Evolutionary conservation across 352 stramenopile species (phyloP).

Genomic region (Phytopythium oedochilum): DNA sequence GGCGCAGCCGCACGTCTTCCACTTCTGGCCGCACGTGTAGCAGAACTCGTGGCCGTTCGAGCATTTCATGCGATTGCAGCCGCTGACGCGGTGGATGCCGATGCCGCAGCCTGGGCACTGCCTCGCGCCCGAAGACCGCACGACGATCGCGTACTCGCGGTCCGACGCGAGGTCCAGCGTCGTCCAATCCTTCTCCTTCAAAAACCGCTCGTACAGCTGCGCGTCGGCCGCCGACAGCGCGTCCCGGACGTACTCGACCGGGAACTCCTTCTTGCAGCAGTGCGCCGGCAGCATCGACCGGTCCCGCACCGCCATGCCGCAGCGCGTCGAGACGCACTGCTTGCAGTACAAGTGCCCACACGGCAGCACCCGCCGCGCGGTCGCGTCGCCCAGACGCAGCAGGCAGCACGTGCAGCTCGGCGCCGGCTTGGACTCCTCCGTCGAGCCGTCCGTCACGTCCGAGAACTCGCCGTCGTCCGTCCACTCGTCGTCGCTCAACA

Average conservation of each 20-base stretch:
- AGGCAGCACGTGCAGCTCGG: slow-evolving; percentile 38
- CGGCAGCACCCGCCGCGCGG: slow-evolving; percentile 22
- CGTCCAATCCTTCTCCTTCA: slow-evolving; percentile 47
- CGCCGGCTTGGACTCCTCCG: slow-evolving; percentile 31
- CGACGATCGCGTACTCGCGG: slow-evolving; percentile 44
- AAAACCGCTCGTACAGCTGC: slow-evolving; percentile 41
- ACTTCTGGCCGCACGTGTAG: slow-evolving; percentile 27
- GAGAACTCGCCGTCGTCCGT: background rate
- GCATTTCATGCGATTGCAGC: slow-evolving; percentile 63
- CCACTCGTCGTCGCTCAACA: background rate
- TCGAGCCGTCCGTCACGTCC: slow-evolving; percentile 10
- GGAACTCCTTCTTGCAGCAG: slow-evolving; percentile 72
- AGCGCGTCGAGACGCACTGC: slow-evolving; percentile 43
- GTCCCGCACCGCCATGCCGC: slow-evolving; percentile 47
- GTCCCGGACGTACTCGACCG: slow-evolving; percentile 50
- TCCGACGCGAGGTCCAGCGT: slow-evolving; percentile 47
- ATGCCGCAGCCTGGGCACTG: slow-evolving; percentile 72
- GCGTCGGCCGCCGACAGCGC: slow-evolving; percentile 26
- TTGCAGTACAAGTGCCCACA: slow-evolving; percentile 67
- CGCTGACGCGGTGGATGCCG: slow-evolving; percentile 39
- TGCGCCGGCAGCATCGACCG: slow-evolving; percentile 54
- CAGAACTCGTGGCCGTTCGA: slow-evolving; percentile 64
- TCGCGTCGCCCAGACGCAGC: slow-evolving; percentile 8
- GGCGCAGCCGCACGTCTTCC: slow-evolving; percentile 36
- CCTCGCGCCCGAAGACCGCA: slow-evolving; percentile 24